These are phyloP conservation scores for Arabidopsis lyrata DNA, from an alignment of 441 rosid species.

Conservation along the genomic window DNA sequence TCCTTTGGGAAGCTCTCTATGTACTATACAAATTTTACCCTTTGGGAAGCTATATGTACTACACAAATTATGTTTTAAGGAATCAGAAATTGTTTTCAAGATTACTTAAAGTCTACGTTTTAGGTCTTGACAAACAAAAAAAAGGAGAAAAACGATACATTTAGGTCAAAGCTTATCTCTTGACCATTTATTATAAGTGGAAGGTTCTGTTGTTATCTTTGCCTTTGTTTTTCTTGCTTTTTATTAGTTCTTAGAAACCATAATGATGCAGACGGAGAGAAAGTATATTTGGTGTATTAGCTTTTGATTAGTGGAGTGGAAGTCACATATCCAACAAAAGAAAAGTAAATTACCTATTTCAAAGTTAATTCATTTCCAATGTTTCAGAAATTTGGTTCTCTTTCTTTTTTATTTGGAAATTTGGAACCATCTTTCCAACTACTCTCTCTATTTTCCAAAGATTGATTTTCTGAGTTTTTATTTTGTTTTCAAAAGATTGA, in stretches of 20 bases:
- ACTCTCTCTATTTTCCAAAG: too few relatives aligned
- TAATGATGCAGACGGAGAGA: conserved; percentile 25
- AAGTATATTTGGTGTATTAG: conserved; percentile 38
- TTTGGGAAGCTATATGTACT: background rate
- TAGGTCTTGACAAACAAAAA: background rate
- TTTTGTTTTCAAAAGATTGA: too few relatives aligned
- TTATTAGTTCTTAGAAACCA: conserved; percentile 25
- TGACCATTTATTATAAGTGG: conserved; percentile 15
- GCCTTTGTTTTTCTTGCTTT: background rate
- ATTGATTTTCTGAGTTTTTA: too few relatives aligned
- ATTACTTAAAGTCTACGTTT: conserved; percentile 1
- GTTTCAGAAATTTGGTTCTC: conserved; percentile 22
- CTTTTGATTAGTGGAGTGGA: conserved; percentile 46
- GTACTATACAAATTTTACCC: background rate
- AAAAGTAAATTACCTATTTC: background rate
- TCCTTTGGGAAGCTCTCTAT: background rate
- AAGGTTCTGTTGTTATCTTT: conserved; percentile 29
- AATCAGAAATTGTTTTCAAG: background rate
- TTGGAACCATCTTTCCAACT: too few relatives aligned
- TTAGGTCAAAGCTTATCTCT: conserved; percentile 35
- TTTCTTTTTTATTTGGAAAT: too few relatives aligned
- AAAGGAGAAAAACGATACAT: background rate
- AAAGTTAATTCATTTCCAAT: conserved; percentile 11
- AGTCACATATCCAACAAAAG: conserved; percentile 48
- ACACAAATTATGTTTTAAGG: background rate